Evolutionary conservation across 164 flowering plant genomes (phyloP), one percentile per base, ranked within the genome.

Genomic region (Stephania cephalantha): DNA sequence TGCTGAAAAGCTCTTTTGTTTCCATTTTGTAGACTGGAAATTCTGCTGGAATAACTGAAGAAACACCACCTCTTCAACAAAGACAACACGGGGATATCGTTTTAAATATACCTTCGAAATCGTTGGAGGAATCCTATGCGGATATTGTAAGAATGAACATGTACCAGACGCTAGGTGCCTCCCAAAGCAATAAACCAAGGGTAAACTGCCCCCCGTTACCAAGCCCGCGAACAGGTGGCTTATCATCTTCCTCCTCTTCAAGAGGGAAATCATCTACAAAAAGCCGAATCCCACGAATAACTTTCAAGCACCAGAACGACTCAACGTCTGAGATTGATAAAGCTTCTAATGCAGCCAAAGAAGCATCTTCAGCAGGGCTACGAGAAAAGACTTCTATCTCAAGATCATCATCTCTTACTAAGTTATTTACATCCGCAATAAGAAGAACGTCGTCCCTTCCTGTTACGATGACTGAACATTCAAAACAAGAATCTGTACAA

Each of bases 391-490:
- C 85, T 46, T 44, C 35, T 10, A 75, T 86, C 67, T 20, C 87
- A 35, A 88, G 95, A 85, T 82, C 93, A 31, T 81, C 81, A 22
- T 91, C 99, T 66, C 77, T 92, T 22, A 76, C 92, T 44, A 91
- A 85, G 84, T 78, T 91, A 46, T 92, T 93, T 75, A 74, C 85
- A 8, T 81, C 93, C 22, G 86, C 79, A 76, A 76, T 78, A 74
- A 87, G 84, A 76, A 87, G 81, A 77, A 79, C 95, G 52, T 86
- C 94, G n/a, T 96, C 99, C 55, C 84, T 96, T 52, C 99, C 99
- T 22, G 90, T 79, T 30, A 88, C 88, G 7, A 93, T 94, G 17
- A 83, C 87, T 76, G 80, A 84, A 71, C 97, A 88, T 79, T 90
- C 94, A 69, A 90, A 90, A 79, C 96, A 95, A 10, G 97, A 89